phyloP scores from a whole-genome alignment of 2,329 filamentous ascomycete genomes.

The Alternaria solani region DNA sequence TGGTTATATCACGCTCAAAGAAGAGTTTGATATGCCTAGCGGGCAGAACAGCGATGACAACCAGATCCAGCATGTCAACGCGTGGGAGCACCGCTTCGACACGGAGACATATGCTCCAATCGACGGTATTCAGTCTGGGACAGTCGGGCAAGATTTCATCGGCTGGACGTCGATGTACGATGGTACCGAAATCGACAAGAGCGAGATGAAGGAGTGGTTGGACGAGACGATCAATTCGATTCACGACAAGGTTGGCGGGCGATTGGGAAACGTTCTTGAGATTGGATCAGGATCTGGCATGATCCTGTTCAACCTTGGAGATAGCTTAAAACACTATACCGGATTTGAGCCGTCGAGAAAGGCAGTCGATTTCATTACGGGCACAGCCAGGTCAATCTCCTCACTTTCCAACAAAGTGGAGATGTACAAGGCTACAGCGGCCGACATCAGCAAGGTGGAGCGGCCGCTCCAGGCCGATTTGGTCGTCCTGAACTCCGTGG shows the following conservation, averaged over 20 bases:
- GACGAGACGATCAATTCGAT: conserved; percentile 17
- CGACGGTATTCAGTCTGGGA: background rate
- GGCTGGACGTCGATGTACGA: conserved; percentile 22
- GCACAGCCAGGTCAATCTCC: conserved; percentile 6
- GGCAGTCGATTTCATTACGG: background rate
- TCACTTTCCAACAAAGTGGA: conserved; percentile 7
- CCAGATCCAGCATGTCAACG: background rate
- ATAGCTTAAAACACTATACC: background rate
- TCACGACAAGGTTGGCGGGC: background rate
- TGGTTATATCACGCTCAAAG: background rate
- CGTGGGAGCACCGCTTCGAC: conserved; percentile 15
- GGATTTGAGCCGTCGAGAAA: background rate
- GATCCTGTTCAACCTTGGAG: conserved; percentile 18
- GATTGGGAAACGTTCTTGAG: conserved; percentile 6
- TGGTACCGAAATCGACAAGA: conserved; percentile 12
- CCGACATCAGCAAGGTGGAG: background rate
- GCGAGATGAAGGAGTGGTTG: conserved; percentile 23
- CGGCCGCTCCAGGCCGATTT: background rate
- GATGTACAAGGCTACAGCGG: background rate
- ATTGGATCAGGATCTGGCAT: conserved; percentile 19
- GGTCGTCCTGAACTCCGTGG: conserved; percentile 17
- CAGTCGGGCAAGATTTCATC: conserved; percentile 16
- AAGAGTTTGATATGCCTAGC: background rate
- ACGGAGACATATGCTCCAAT: conserved; percentile 3
- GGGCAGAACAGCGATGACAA: background rate